These are phyloP conservation scores for Xylaria bambusicola DNA, from an alignment of 495 filamentous ascomycete genomes.

Conservation along the genomic window DNA sequence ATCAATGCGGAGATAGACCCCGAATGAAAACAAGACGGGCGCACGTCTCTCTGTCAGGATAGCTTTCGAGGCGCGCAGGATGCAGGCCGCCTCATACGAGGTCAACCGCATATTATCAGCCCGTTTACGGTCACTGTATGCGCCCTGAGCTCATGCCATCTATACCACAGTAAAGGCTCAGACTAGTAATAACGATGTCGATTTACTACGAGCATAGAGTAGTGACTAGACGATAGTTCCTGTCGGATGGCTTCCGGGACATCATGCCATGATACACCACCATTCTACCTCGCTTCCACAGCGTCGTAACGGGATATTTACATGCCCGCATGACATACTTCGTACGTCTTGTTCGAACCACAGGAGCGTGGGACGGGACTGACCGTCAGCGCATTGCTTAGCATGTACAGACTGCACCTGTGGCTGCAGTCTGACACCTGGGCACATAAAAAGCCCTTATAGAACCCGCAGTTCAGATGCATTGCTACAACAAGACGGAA, in stretches of 20 bases:
- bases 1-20: conserved; percentile 7
- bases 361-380: conserved; percentile 10
- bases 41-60: conserved; percentile 5
- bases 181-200: conserved; percentile 2
- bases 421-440: conserved; percentile 8
- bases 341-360: conserved; percentile 1
- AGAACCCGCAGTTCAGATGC: neutral
- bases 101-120: conserved; percentile 1
- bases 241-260: conserved; percentile 22
- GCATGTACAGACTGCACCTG: conserved; percentile 7
- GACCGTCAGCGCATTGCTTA: conserved; percentile 6
- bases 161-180: neutral
- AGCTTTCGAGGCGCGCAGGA: conserved; percentile 3
- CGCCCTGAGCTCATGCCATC: neutral
- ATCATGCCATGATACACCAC: conserved; percentile 9
- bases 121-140: neutral
- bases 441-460: neutral
- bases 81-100: conserved; percentile 8
- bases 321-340: neutral
- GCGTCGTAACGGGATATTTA: conserved; percentile 12
- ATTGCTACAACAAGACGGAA: neutral
- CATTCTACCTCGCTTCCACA: conserved; percentile 9
- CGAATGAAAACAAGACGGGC: conserved; percentile 3
- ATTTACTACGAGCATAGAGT: neutral
- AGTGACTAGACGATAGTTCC: conserved; percentile 2